A percentile compares a stretch with the other conserved stretches of the same genome.
Evolutionary conservation across 2,329 filamentous ascomycete species (phyloP).

Genomic region (Aureobasidium sp.): DNA sequence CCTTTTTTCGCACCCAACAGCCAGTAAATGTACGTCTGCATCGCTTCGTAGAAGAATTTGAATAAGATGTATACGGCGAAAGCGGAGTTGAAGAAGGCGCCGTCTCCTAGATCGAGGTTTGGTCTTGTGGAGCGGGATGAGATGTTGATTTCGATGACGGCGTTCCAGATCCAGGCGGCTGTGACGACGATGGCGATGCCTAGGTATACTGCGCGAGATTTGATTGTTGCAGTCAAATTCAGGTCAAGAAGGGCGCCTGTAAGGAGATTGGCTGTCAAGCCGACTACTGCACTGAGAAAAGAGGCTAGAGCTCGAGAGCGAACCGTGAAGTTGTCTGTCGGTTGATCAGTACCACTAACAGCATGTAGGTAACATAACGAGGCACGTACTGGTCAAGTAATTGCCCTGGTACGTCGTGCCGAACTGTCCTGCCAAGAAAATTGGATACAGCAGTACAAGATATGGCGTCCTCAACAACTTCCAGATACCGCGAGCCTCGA

Average conservation of each 20-base stretch:
- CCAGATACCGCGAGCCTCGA: slow-evolving; percentile 35
- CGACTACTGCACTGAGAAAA: slow-evolving; percentile 37
- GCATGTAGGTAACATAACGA: background rate
- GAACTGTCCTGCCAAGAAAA: slow-evolving; percentile 36
- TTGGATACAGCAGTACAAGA: slow-evolving; percentile 34
- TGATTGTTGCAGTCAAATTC: slow-evolving; percentile 12
- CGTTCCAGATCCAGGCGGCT: slow-evolving; percentile 20
- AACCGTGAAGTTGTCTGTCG: slow-evolving; percentile 37
- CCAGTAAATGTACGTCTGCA: slow-evolving; percentile 25
- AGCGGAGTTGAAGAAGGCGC: slow-evolving; percentile 19
- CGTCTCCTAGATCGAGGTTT: slow-evolving; percentile 19
- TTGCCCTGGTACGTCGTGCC: slow-evolving; percentile 42
- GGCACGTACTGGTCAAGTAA: slow-evolving; percentile 37
- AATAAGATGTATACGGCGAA: slow-evolving; percentile 23
- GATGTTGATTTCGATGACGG: slow-evolving; percentile 17
- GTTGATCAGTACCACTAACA: background rate
- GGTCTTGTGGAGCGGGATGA: slow-evolving; percentile 7
- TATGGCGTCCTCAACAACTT: slow-evolving; percentile 25
- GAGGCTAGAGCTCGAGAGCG: slow-evolving; percentile 39
- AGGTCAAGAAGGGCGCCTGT: slow-evolving; percentile 20
- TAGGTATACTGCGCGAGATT: slow-evolving; percentile 19
- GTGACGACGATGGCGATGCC: slow-evolving; percentile 17
- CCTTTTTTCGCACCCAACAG: slow-evolving; percentile 24
- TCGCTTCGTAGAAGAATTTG: slow-evolving; percentile 24
- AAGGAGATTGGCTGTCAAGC: background rate